Base-by-base conservation (phyloP, 495 filamentous ascomycete genomes). In the Penicillium coffeae region DNA sequence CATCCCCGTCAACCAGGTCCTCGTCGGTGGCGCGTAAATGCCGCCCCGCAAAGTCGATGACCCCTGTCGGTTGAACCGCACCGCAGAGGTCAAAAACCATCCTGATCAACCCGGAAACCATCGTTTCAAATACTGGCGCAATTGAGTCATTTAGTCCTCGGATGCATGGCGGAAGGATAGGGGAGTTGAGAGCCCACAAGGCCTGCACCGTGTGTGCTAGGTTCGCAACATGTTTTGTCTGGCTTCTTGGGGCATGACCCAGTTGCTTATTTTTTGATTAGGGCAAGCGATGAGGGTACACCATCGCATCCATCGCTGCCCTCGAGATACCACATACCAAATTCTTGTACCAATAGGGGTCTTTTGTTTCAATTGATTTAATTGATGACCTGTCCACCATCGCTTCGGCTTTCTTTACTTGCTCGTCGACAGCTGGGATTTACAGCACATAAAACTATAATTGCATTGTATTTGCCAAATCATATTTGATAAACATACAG, bases 1-100 rank as follows among this genome's bases (percentile, higher is more conserved):
- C 64, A 90, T 90, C 47, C 87, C 87, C 20, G 83, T 90, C 38
- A 90, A 90, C 77, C 88, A 89, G 65, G 86, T 90, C 46, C 73
- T 90, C 44, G 87, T 90, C 52, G 84, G 83, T 50, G 82, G 80
- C 53, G 81, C 82, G 60, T 86, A 77, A 72, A 39, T 46, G 42
- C 39, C 19, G 21, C 15, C 21, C 10, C 27, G 30, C 21, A n/a
- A 15, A 45, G 8, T 19, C 19, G 9, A 21, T 13, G 14, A 45
- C 19, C 3, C 30, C 37, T 33, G 21, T n/a, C 20, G 25, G 15
- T 43, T 14, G 22, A 25, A 32, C 41, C 22, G 20, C 13, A 10
- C 25, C 19, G 15, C 15, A 19, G 15, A 30, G 12, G 15, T 19
- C 15, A 33, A 33, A 22, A 27, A 0, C 22, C 14, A n/a, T n/a